phyloP scores from a whole-genome alignment of 805 yeast genomes.

The Candida quercuum region DNA sequence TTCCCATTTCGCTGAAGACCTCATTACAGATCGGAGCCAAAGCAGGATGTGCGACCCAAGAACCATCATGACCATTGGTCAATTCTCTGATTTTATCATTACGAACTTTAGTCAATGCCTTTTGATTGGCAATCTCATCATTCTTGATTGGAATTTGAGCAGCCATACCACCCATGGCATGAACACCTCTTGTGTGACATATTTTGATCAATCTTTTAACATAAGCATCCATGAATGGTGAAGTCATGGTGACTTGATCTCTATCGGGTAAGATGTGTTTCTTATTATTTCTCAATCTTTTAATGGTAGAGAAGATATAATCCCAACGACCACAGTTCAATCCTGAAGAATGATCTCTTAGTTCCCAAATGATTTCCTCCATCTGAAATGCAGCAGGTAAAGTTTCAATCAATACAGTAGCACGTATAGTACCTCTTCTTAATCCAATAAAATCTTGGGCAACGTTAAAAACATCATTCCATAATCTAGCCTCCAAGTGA shows the following conservation, averaged over 20 bases:
- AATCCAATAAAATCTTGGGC: conserved; percentile 68
- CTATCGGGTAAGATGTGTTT: conserved; percentile 71
- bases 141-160: conserved; percentile 80
- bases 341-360: conserved; percentile 75
- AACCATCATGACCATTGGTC: conserved; percentile 76
- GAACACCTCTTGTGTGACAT: conserved; percentile 75
- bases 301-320: conserved; percentile 77
- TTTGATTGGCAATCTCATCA: conserved; percentile 55
- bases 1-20: conserved; percentile 74
- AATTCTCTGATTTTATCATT: conserved; percentile 75
- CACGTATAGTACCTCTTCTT: conserved; percentile 74
- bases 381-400: conserved; percentile 82
- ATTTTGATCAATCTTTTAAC: conserved; percentile 68
- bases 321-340: conserved; percentile 91
- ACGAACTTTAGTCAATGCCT: conserved; percentile 67
- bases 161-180: conserved; percentile 91
- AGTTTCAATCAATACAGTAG: conserved; percentile 78
- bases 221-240: conserved; percentile 77
- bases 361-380: conserved; percentile 76
- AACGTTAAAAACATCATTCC: conserved; percentile 77
- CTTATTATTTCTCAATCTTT: conserved; percentile 62
- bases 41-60: conserved; percentile 89
- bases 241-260: conserved; percentile 73
- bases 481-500: conserved; percentile 73
- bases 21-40: conserved; percentile 67